Conservation (phyloP, 768 basidiomycete species). For the Phanerochaete sordida region DNA sequence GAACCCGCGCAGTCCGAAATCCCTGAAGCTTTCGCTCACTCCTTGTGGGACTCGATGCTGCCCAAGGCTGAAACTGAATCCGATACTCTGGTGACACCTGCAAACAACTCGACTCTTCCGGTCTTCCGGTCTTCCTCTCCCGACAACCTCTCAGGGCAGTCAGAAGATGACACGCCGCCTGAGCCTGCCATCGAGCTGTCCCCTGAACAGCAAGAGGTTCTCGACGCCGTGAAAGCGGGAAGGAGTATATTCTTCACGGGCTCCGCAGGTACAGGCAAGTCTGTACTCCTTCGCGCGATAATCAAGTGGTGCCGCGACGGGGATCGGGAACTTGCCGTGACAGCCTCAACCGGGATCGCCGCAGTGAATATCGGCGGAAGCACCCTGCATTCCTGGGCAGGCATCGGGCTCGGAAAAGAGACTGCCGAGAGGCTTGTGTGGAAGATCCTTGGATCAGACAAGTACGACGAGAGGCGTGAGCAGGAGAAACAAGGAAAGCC, state of each 20-base stretch:
- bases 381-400: constrained; percentile 79
- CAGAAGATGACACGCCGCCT: constrained; percentile 21
- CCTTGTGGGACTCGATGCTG: too few relatives aligned
- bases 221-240: constrained; percentile 51
- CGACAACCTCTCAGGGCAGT: background rate
- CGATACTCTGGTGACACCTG: too few relatives aligned
- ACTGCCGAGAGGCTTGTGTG: constrained; percentile 42
- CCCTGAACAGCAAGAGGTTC: constrained; percentile 45
- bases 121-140: background rate
- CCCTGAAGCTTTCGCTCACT: too few relatives aligned
- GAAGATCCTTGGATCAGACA: constrained; percentile 8
- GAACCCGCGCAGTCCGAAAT: too few relatives aligned
- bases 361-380: constrained; percentile 77
- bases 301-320: constrained; percentile 44
- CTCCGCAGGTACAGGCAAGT: constrained; percentile 86
- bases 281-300: constrained; percentile 72
- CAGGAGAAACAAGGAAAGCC: background rate
- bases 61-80: too few relatives aligned
- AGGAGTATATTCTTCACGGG: constrained; percentile 82
- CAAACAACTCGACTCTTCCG: too few relatives aligned
- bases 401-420: constrained; percentile 70
- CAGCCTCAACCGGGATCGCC: constrained; percentile 77
- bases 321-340: constrained; percentile 50
- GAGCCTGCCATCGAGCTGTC: constrained; percentile 45
- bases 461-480: background rate